A percentile compares a stretch with the other conserved stretches of the same genome.
These are phyloP conservation scores for Aspergillus sp. DNA, from an alignment of 2,329 filamentous ascomycete genomes.

Conservation along the genomic window DNA sequence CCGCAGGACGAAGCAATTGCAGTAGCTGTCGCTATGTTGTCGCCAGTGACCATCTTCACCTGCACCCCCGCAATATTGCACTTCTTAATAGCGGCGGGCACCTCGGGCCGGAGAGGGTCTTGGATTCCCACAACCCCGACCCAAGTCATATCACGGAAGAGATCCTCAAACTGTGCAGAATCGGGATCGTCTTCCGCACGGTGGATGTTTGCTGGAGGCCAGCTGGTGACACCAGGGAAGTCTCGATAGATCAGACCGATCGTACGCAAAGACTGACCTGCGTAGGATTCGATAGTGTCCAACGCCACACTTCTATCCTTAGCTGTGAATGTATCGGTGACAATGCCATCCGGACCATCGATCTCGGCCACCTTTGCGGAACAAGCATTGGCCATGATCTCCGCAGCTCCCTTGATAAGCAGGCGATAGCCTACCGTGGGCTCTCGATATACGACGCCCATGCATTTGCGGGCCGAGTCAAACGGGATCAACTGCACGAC, in stretches of 20 bases:
- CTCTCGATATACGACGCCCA: constrained; percentile 48
- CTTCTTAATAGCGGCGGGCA: constrained; percentile 64
- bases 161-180: constrained; percentile 64
- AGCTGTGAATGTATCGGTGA: constrained; percentile 25
- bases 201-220: constrained; percentile 61
- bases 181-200: constrained; percentile 60
- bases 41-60: constrained; percentile 71
- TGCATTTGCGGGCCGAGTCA: constrained; percentile 71
- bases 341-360: constrained; percentile 22
- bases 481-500: constrained; percentile 71
- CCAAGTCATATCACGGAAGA: constrained; percentile 73
- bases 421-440: constrained; percentile 42
- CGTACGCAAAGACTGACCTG: constrained; percentile 64
- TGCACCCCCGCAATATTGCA: constrained; percentile 68
- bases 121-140: constrained; percentile 72
- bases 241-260: constrained; percentile 74
- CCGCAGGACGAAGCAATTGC: constrained; percentile 74
- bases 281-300: constrained; percentile 42
- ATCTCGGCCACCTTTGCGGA: constrained; percentile 34
- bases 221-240: constrained; percentile 66
- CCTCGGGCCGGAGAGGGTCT: constrained; percentile 68
- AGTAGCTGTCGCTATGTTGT: constrained; percentile 69
- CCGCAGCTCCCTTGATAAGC: constrained; percentile 50
- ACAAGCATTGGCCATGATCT: constrained; percentile 43
- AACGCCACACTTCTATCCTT: constrained; percentile 27